Base-by-base conservation (phyloP, 768 basidiomycete genomes). In the Tulasnella sp. region DNA sequence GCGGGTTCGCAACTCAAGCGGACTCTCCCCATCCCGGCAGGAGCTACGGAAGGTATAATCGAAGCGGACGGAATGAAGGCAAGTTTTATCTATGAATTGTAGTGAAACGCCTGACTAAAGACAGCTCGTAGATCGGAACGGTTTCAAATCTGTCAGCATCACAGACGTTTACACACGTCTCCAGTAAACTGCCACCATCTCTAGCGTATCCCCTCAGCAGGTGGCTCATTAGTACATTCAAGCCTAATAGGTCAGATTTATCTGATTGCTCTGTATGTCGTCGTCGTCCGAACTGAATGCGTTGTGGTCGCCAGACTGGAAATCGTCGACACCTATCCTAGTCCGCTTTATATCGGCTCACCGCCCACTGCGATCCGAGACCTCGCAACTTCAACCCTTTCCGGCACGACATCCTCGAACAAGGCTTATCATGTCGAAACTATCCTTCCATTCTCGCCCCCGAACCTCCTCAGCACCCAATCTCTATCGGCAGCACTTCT, bases 381-480 rank as follows among this genome's bases (percentile, higher is more conserved):
- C 19, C 67, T 69, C n/a, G 17, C 11, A 41, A 69, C 67, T 4
- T 41, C 67, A 14, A 34, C 67, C 1, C 40, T 39, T 5, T n/a
- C 22, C 12, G 37, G 22, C 26, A 29, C 26, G 22, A 22, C 16
- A 22, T 26, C 11, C 52, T 32, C 40, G 16, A 44, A 11, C 29
- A n/a, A 69, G 9, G 19, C 29, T 9, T 19, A 41, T 6, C 39
- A 9, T 22, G 7, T 6, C 26, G 8, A 16, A 7, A 11, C 5
- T 9, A 29, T 69, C 40, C 22, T 42, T 14, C 0, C 1, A 6
- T 69, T 69, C 67, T 36, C 22, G 8, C 44, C 67, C 11, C 67
- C 67, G 19, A 69, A 69, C 40, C 41, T 69, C n/a, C 67, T 69
- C 42, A n/a, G 35, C 16, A 69, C 67, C 0, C 67, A 69, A 35